Evolutionary conservation across 2,329 filamentous ascomycete genomes (phyloP), one percentile per base, ranked within the genome.

Genomic region (Neophaeococcomyces mojaviensis): DNA sequence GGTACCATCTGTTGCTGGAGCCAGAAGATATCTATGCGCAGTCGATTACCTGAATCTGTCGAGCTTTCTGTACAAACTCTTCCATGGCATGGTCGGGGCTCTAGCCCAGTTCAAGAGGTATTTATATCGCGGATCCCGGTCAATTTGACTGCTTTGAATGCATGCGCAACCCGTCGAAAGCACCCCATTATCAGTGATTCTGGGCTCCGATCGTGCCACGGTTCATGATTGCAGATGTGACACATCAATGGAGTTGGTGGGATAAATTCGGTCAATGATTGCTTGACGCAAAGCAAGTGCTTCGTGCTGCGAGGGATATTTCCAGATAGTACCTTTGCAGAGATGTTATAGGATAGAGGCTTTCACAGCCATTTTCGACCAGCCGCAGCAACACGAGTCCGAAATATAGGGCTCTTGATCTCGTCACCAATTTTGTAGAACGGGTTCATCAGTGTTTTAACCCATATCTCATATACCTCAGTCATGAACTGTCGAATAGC

Each of bases 401-500:
- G 77, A 64, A 98, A 98, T 1, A 96, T 78, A 0, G 88, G 85
- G 66, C 89, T 97, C 61, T 76, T 81, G 43, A 98, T 82, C 57
- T 86, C 82, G 74, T 85, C 85, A 54, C 94, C 90, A 46, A 84
- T 79, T 44, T 77, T 76, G 70, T 96, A 97, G 65, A 98, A 98
- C 0, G 92, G 92, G 62, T 81, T 97, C 92, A 98, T 97, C 48
- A 89, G 81, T 10, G 89, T 86, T 75, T 98, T 98, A 54, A 95
- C 79, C 83, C 90, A 98, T 56, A 82, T 88, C 68, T 98, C 92
- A 68, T 96, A 97, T 10, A 96, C 86, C 63, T 98, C 92, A 13
- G 78, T 76, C 70, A 98, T 95, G 70, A 97, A 98, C 67, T 87
- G 87, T 63, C 88, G 82, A 58, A 97, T 86, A 3, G 92, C 90